phyloP scores from a whole-genome alignment of 2,329 filamentous ascomycete genomes.

The Monilinia fructicola region DNA sequence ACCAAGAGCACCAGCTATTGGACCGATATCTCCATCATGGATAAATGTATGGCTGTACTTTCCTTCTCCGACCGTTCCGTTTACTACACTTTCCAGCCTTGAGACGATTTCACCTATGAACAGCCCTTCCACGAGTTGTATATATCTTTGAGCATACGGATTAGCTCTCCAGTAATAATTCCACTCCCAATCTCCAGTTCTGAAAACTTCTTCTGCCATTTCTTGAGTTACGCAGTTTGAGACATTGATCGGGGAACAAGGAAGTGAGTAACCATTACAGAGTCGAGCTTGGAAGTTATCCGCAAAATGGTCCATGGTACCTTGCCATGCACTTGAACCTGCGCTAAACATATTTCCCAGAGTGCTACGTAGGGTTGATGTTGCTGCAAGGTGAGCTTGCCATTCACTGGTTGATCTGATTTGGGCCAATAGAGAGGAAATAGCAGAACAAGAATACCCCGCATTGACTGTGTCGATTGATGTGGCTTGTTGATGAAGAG shows the following conservation, averaged over 20 bases:
- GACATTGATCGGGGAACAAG: conserved; percentile 38
- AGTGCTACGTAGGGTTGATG: conserved; percentile 36
- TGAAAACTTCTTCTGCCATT: conserved; percentile 43
- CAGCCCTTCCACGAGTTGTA: conserved; percentile 42
- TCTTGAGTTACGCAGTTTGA: conserved; percentile 40
- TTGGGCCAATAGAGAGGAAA: conserved; percentile 31
- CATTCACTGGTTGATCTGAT: conserved; percentile 41
- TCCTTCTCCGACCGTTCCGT: conserved; percentile 30
- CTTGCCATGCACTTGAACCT: conserved; percentile 38
- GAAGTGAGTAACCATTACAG: conserved; percentile 44
- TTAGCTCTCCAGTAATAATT: conserved; percentile 45
- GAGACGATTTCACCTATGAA: conserved; percentile 44
- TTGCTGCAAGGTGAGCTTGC: conserved; percentile 42
- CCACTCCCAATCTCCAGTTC: conserved; percentile 46
- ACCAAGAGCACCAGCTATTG: conserved; percentile 36
- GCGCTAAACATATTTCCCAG: conserved; percentile 42
- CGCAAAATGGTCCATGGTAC: conserved; percentile 44
- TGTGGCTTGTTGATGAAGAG: conserved; percentile 43
- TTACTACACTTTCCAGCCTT: conserved; percentile 37
- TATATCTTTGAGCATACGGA: conserved; percentile 41
- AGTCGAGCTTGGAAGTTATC: conserved; percentile 45
- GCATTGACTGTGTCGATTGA: conserved; percentile 43
- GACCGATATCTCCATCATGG: conserved; percentile 44
- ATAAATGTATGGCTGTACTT: conserved; percentile 40
- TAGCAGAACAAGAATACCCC: conserved; percentile 41